Conservation (phyloP, 306 rosid genomes). For the Cucurbita pepo region DNA sequence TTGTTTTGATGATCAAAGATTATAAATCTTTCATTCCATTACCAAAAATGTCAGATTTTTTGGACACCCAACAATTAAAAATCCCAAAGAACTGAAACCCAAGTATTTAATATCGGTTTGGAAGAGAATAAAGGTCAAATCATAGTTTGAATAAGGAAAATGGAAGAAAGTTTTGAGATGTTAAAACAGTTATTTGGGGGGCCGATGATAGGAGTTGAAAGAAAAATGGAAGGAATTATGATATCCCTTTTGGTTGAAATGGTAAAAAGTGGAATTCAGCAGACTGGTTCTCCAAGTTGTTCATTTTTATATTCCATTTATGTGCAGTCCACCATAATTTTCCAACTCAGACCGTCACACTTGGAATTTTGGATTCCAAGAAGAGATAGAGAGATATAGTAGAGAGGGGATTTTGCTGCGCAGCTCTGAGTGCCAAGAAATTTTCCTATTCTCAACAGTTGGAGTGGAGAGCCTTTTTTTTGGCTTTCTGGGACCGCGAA, state of each 20-base stretch:
- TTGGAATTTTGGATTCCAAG: slow-evolving; percentile 8
- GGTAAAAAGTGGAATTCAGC: slow-evolving; percentile 17
- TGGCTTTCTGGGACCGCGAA: slow-evolving; percentile 33
- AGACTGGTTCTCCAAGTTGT: slow-evolving; percentile 32
- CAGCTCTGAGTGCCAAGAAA: not conserved
- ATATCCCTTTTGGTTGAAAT: slow-evolving; percentile 29
- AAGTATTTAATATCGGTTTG: not conserved
- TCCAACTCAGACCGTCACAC: slow-evolving; percentile 19
- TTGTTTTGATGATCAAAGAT: not conserved
- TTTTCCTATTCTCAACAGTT: slow-evolving; percentile 37
- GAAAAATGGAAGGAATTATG: slow-evolving; percentile 12
- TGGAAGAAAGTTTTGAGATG: not conserved
- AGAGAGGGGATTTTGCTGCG: not conserved
- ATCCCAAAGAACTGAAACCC: not conserved
- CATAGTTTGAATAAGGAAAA: not conserved
- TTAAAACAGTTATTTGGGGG: slow-evolving; percentile 19
- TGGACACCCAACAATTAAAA: not conserved
- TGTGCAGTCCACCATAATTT: slow-evolving; percentile 13
- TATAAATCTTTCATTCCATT: not conserved
- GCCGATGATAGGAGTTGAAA: slow-evolving; percentile 5
- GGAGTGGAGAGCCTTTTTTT: slow-evolving; percentile 8
- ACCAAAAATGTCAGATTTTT: not conserved
- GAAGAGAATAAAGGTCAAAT: slow-evolving; percentile 2
- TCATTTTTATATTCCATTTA: slow-evolving; percentile 24
- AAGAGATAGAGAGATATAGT: not conserved